Evolutionary conservation across 495 filamentous ascomycete genomes (phyloP).

Genomic region (Aspergillus panamensis): DNA sequence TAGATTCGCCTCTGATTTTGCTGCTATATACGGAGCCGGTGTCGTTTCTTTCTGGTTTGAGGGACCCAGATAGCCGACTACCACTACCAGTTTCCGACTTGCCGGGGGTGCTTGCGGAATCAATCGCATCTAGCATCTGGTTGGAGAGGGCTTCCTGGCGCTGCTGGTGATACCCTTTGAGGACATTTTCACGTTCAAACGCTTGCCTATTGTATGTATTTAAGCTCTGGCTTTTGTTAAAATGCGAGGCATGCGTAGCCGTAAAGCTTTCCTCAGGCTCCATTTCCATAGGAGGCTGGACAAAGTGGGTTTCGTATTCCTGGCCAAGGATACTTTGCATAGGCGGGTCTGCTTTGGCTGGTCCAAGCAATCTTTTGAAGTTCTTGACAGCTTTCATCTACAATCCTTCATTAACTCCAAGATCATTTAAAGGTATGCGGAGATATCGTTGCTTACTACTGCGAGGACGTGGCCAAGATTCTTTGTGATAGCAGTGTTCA

Average conservation of each 20-base stretch:
- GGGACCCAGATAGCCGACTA: constrained; percentile 18
- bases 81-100: constrained; percentile 18
- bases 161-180: constrained; percentile 46
- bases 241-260: constrained; percentile 18
- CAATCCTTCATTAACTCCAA: constrained; percentile 8
- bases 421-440: neutral
- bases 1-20: constrained; percentile 18
- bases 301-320: constrained; percentile 49
- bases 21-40: constrained; percentile 29
- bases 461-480: constrained; percentile 80
- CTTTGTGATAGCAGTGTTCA: constrained; percentile 83
- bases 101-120: constrained; percentile 19
- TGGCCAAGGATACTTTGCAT: constrained; percentile 57
- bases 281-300: constrained; percentile 57
- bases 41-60: constrained; percentile 29
- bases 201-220: constrained; percentile 50
- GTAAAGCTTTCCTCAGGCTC: constrained; percentile 41
- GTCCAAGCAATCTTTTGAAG: constrained; percentile 64
- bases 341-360: constrained; percentile 42
- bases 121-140: constrained; percentile 22
- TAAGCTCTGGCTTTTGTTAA: constrained; percentile 43
- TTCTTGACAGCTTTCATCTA: constrained; percentile 90
- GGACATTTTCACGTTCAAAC: constrained; percentile 46
- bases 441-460: constrained; percentile 57
- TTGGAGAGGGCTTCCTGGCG: constrained; percentile 20